Evolutionary conservation across 768 basidiomycete species (phyloP), one percentile per base, ranked within the genome.

Genomic region (Mrakia blollopis): DNA sequence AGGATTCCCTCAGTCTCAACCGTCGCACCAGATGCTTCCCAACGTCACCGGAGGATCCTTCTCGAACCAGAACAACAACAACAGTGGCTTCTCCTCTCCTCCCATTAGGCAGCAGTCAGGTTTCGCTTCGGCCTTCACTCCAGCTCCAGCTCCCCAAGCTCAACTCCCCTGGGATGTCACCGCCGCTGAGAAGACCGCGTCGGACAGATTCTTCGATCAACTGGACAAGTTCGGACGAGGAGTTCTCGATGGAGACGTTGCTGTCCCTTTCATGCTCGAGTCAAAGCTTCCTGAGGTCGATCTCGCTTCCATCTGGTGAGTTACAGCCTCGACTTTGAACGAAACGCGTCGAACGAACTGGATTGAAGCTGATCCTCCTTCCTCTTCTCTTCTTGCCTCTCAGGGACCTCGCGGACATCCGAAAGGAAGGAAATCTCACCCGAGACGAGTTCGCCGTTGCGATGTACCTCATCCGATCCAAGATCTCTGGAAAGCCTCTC

Each of bases 361-460:
- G n/a, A n/a, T n/a, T n/a, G 28, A 54, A 9, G 30, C 30, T n/a
- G 28, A 54, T 13, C 37, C 54, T 30, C n/a, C 32, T 67, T n/a
- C 39, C 61, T 52, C 54, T 23, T 35, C 28, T 39, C 21, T 4
- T 0, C 57, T 57, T 32, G 8, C 21, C 57, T 41, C 2, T 18
- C 77, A 98, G 95, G 96, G 97, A 99, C 83, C 88, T 99, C 28
- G 87, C 94, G 37, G 96, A 98, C 81, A 87, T 98, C 32, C 89
- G 91, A 78, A 91, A 91, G 72, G 91, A 96, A 75, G 97, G 97
- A 2, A 88, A 87, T 74, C 86, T 99, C 68, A 94, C 90, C 4
- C 88, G 90, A 72, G 95, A 98, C 69, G 93, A 94, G 21, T 98
- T 99, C 83, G 96, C 97, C 11, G 91, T 98, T 63, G 97, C 94